Conservation (phyloP, 2,329 filamentous ascomycete genomes). For the Trichoderma sp. region DNA sequence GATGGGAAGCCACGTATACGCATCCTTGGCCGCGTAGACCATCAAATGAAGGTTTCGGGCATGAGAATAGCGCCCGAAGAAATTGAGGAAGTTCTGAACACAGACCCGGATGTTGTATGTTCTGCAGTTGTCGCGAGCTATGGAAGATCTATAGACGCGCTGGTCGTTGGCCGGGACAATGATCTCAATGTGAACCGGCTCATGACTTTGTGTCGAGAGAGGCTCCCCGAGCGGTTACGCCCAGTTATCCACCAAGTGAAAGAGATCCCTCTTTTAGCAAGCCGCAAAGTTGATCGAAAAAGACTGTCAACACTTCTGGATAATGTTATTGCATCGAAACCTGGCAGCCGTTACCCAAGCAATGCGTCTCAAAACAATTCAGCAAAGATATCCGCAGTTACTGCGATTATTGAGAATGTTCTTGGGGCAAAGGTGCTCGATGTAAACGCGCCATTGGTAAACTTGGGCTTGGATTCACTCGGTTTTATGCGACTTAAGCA, state of each 20-base stretch:
- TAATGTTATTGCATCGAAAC: not conserved
- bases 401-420: not conserved
- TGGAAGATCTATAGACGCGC: not conserved
- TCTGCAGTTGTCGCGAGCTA: not conserved
- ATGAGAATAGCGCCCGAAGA: not conserved
- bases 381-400: not conserved
- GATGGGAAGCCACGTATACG: not conserved
- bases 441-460: not conserved
- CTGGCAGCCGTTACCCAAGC: not conserved
- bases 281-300: not conserved
- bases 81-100: not conserved
- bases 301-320: not conserved
- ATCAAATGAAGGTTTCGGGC: not conserved
- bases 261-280: not conserved
- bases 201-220: not conserved
- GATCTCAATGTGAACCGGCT: not conserved
- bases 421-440: not conserved
- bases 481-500: not conserved
- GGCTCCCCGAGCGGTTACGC: not conserved
- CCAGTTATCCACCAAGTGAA: not conserved
- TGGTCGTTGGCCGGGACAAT: not conserved
- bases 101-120: not conserved
- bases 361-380: not conserved
- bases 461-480: not conserved
- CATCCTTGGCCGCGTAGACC: not conserved